These are phyloP conservation scores for Glycine tomentella DNA, from an alignment of 306 rosid species.

Conservation along the genomic window DNA sequence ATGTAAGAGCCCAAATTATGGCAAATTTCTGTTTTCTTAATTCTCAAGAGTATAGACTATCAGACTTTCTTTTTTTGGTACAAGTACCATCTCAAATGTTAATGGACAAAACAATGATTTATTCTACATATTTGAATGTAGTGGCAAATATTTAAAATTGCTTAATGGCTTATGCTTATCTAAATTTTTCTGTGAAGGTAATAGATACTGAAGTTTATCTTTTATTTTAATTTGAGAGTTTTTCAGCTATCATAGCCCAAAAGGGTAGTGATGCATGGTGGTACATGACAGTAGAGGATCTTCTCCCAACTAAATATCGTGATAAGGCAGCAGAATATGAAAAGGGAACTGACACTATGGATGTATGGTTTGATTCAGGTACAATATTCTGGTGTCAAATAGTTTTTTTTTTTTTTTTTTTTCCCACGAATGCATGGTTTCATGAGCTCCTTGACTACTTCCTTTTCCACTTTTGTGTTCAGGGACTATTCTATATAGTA, in stretches of 20 bases:
- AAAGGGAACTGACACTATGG: constrained; percentile 99
- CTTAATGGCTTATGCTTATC: constrained; percentile 37
- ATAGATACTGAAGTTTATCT: constrained; percentile 35
- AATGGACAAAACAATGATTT: constrained; percentile 1
- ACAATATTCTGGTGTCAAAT: constrained; percentile 37
- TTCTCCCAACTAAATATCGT: constrained; percentile 81
- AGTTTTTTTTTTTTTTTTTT: constrained; percentile 5
- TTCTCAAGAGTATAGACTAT: constrained; percentile 20
- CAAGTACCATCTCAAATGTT: background rate
- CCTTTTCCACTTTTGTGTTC: background rate
- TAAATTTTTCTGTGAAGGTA: no score
- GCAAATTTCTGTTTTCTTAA: constrained; percentile 33
- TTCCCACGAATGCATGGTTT: background rate
- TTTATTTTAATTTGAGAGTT: constrained; percentile 40
- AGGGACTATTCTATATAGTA: constrained; percentile 21
- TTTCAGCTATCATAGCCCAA: constrained; percentile 81
- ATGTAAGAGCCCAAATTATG: constrained; percentile 58
- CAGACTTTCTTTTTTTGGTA: background rate
- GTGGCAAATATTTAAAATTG: constrained; percentile 28
- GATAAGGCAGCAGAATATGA: constrained; percentile 89
- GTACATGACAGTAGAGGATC: constrained; percentile 93
- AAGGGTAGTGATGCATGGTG: constrained; percentile 99
- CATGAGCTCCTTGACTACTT: constrained; percentile 22
- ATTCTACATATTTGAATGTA: constrained; percentile 37
- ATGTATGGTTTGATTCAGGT: constrained; percentile 99